Evolutionary conservation across 805 yeast species (phyloP).

Genomic region (Wickerhamomyces strasburgensis): DNA sequence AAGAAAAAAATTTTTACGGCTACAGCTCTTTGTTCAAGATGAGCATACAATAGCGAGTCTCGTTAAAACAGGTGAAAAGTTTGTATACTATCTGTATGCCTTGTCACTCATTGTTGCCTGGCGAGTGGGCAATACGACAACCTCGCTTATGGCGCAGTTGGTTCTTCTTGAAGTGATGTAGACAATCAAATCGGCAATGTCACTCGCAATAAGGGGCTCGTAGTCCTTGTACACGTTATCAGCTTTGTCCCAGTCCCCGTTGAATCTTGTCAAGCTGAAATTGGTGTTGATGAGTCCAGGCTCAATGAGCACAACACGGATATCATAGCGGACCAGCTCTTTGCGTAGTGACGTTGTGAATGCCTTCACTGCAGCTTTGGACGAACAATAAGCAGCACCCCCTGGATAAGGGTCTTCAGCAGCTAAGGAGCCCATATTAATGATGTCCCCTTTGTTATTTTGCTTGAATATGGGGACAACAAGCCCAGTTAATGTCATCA

Average conservation of each 20-base stretch:
- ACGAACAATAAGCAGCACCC: constrained; percentile 70
- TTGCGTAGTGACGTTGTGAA: constrained; percentile 67
- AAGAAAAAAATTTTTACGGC: too few relatives aligned
- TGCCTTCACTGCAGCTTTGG: constrained; percentile 68
- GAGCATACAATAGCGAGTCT: too few relatives aligned
- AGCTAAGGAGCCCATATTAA: constrained; percentile 69
- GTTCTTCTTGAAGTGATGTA: constrained; percentile 51
- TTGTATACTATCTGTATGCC: constrained; percentile 19
- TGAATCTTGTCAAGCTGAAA: constrained; percentile 51
- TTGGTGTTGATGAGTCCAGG: constrained; percentile 68
- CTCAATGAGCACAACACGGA: constrained; percentile 56
- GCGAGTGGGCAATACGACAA: constrained; percentile 78
- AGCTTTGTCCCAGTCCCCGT: constrained; percentile 49
- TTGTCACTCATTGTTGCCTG: constrained; percentile 57
- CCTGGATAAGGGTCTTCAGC: constrained; percentile 62
- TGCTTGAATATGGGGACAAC: constrained; percentile 62
- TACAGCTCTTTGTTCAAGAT: too few relatives aligned
- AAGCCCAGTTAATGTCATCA: constrained; percentile 76
- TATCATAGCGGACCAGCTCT: constrained; percentile 62
- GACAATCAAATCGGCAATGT: constrained; percentile 55
- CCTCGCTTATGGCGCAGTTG: constrained; percentile 63
- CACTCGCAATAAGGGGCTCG: constrained; percentile 51
- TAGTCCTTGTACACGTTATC: constrained; percentile 51
- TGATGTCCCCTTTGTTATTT: constrained; percentile 64
- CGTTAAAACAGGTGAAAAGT: too few relatives aligned